phyloP scores from a whole-genome alignment of 106 monocot species.

The Hemerocallis citrina region DNA sequence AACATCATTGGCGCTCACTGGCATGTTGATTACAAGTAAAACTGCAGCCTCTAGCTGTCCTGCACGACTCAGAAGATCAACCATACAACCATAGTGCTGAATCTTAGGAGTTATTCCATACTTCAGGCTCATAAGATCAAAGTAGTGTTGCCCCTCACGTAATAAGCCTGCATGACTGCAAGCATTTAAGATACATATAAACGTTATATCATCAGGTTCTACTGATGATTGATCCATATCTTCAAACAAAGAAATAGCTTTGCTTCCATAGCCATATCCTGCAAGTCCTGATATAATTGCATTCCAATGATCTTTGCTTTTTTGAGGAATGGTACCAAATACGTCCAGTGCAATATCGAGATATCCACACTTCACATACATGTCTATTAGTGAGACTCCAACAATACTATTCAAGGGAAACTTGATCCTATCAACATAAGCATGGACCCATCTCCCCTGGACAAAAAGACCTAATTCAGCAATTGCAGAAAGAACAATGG shows the following conservation, averaged over 20 bases:
- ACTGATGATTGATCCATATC: constrained; percentile 30
- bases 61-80: constrained; percentile 55
- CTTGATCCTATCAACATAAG: constrained; percentile 22
- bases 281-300: constrained; percentile 44
- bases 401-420: constrained; percentile 27
- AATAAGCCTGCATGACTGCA: constrained; percentile 54
- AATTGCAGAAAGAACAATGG: constrained; percentile 43
- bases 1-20: constrained; percentile 39
- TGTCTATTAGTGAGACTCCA: constrained; percentile 51
- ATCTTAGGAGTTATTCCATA: constrained; percentile 39
- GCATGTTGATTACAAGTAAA: constrained; percentile 28
- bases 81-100: constrained; percentile 64
- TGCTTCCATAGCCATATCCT: constrained; percentile 34
- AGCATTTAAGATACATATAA: constrained; percentile 42
- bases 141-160: constrained; percentile 28
- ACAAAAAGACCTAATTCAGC: constrained; percentile 31
- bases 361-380: constrained; percentile 70
- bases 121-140: constrained; percentile 37
- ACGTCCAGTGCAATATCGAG: constrained; percentile 23
- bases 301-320: constrained; percentile 42
- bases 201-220: constrained; percentile 50
- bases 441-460: constrained; percentile 42
- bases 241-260: constrained; percentile 35
- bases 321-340: constrained; percentile 30
- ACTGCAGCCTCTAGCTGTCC: constrained; percentile 39